phyloP scores from a whole-genome alignment of 495 filamentous ascomycete species.

The Clavariopsis aquatica region DNA sequence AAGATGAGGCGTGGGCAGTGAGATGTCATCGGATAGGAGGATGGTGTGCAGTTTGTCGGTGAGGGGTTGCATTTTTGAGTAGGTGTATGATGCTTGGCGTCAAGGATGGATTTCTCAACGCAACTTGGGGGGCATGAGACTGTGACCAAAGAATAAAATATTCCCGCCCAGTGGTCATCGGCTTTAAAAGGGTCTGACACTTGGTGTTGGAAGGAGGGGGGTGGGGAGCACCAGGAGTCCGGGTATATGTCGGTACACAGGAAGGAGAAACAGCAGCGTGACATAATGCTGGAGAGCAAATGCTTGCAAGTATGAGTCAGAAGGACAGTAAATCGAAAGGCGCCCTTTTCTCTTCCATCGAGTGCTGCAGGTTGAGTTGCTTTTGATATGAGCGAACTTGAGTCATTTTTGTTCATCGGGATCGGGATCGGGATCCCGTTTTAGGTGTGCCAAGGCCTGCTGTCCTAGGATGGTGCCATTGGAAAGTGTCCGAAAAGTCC shows the following conservation, averaged over 20 bases:
- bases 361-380: neutral
- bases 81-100: too few species aligned
- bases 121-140: too few species aligned
- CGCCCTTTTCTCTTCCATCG: neutral
- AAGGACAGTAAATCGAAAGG: neutral
- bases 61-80: neutral
- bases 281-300: neutral
- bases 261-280: neutral
- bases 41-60: neutral
- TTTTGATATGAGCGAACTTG: slow-evolving; percentile 1
- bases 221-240: neutral
- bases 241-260: neutral
- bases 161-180: too few species aligned
- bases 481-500: too few species aligned
- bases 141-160: too few species aligned
- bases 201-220: neutral
- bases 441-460: slow-evolving; percentile 4
- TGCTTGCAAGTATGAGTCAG: slow-evolving; percentile 1
- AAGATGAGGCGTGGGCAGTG: neutral
- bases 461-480: too few species aligned
- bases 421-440: neutral
- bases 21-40: neutral
- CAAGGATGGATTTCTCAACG: too few species aligned
- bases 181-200: neutral
- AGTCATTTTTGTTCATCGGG: neutral